phyloP scores from a whole-genome alignment of 805 yeast species.

The Pichia deserticola region DNA sequence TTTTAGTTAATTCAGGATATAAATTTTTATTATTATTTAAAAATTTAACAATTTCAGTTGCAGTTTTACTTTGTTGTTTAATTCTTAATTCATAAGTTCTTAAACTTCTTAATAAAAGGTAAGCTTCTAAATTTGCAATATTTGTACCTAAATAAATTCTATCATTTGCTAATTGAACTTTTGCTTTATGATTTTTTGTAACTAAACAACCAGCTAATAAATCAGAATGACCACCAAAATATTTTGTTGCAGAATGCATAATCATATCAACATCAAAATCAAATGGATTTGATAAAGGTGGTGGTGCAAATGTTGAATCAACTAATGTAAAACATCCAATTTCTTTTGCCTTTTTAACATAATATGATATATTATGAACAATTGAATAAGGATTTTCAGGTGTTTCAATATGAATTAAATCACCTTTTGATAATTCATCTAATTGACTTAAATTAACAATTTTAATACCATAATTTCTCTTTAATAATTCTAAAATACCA shows the following conservation, averaged over 20 bases:
- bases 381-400: slow-evolving; percentile 84
- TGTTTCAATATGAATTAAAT: slow-evolving; percentile 75
- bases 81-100: slow-evolving; percentile 76
- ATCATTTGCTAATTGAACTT: slow-evolving; percentile 46
- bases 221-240: slow-evolving; percentile 94
- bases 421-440: slow-evolving; percentile 47
- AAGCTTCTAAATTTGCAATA: slow-evolving; percentile 70
- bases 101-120: slow-evolving; percentile 66
- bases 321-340: slow-evolving; percentile 67
- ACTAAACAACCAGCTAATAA: slow-evolving; percentile 73
- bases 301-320: slow-evolving; percentile 93
- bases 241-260: slow-evolving; percentile 92
- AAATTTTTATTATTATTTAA: slow-evolving; percentile 42
- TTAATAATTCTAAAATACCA: slow-evolving; percentile 56
- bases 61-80: slow-evolving; percentile 54
- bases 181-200: slow-evolving; percentile 46
- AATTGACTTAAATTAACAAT: slow-evolving; percentile 46
- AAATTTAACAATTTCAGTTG: slow-evolving; percentile 51
- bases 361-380: slow-evolving; percentile 52
- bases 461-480: slow-evolving; percentile 52
- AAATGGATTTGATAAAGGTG: slow-evolving; percentile 79
- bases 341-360: slow-evolving; percentile 64
- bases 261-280: slow-evolving; percentile 78
- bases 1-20: slow-evolving; percentile 41
- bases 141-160: slow-evolving; percentile 72